Evolutionary conservation across 1,284 basidiomycete genomes (phyloP), one percentile per base, ranked within the genome.

Genomic region (Malassezia nana): DNA sequence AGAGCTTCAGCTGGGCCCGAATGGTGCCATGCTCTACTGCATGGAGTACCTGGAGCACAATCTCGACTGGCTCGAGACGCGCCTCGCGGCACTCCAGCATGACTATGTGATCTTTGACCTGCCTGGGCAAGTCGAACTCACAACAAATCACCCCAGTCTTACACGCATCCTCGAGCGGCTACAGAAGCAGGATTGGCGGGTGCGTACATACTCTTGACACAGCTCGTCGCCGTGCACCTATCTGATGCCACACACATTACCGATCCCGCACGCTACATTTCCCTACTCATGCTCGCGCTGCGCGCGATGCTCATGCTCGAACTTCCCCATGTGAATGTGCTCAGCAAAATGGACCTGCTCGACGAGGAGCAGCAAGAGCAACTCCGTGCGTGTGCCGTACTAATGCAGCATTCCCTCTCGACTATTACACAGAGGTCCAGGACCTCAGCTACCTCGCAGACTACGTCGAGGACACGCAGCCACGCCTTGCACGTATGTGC

Each of bases 281-380:
- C 91, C 1, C 83, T 96, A 10, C 80, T 96, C 38, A 80, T 99
- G 31, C 81, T 98, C 4, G 88, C 89, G 6, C 79, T 99, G 20
- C 81, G 92, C 43, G 88, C 91, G 16, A 98, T 98, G 94, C 80
- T 98, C n/a, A 89, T 94, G 71, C 81, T 99, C 51, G 94, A 95
- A 72, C 80, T 98, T 24, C 94, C 94, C 0, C 94, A 96, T 74
- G 79, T 99, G 76, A 98, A 99, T 69, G 92, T 99, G 1, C 79
- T 99, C 13, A 90, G 87, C 29, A 99, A 99, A 76, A 81, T 98
- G 50, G 94, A 99, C 76, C 77, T 96, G 20, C 79, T 99, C 16
- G 60, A 64, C 50, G 54, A 57, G 6, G 58, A 49, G 32, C 64
- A 66, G 48, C 59, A 60, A 26, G 26, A 46, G 38, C 33, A 57